Evolutionary conservation across 2,329 filamentous ascomycete genomes (phyloP), one percentile per base, ranked within the genome.

Genomic region (Aureobasidium sp.): DNA sequence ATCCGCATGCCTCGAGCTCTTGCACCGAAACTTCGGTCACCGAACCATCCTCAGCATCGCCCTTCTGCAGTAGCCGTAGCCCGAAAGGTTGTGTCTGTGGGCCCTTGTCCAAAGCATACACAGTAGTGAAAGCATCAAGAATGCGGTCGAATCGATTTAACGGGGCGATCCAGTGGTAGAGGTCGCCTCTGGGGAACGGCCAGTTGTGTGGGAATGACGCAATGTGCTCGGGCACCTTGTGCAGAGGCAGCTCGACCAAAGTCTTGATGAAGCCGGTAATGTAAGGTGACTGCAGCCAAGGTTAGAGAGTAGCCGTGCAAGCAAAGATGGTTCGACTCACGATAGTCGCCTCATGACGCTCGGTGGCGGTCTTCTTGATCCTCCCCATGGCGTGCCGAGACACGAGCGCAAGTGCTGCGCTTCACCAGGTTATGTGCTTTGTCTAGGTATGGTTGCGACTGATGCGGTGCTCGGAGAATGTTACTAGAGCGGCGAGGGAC

Each of bases 121-220:
- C 87, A 62, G 84, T 81, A 74, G 87, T 91, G 73, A 96, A 91
- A 42, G 85, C 80, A 69, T 96, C 90, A 44, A 99, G 79, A 66
- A 97, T 86, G 70, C 84, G 85, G 75, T 99, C 94, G 75, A 99
- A 97, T 63, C 91, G 87, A 75, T 99, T 96, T 64, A 99, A 78
- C 27, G 96, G 83, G 31, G 90, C 87, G 67, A 99, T 97, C 95
- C 95, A 99, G 80, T 99, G 93, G 73, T 97, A 97, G 34, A 97
- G 80, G 74, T 99, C 94, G 64, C 94, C 95, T 73, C 93, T 86
- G 42, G 93, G 93, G 71, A 97, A 96, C 2, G 92, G 91, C 94
- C 94, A 99, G 82, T 87, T 82, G 66, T 87, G 87, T 63, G 93
- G 91, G 73, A 97, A 97, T 62, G 83, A 84, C 69, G 82, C 81